phyloP scores from a whole-genome alignment of 495 filamentous ascomycete genomes.

The Aspergillus hancockii region DNA sequence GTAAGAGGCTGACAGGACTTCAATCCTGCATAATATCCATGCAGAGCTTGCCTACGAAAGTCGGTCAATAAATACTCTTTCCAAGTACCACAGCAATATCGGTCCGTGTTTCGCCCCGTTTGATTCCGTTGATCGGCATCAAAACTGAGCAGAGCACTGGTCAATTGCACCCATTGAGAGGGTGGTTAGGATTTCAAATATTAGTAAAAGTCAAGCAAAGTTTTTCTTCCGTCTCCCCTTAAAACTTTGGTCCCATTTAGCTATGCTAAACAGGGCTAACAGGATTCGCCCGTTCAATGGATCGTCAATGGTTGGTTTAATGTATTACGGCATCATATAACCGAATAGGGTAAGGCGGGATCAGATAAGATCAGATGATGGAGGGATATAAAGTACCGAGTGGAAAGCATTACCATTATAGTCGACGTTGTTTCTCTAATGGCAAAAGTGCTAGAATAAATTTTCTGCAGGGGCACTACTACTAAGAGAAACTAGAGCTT shows the following conservation, averaged over 20 bases:
- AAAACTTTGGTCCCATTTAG: background rate
- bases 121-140: conserved; percentile 13
- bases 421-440: background rate
- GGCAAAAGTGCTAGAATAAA: background rate
- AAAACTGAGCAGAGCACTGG: background rate
- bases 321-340: conserved; percentile 14
- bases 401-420: background rate
- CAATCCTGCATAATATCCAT: background rate
- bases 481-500: no score
- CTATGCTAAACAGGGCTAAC: conserved; percentile 8
- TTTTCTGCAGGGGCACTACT: no score
- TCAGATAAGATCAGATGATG: conserved; percentile 32
- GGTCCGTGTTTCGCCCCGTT: conserved; percentile 11
- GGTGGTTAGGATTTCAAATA: background rate
- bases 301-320: conserved; percentile 3
- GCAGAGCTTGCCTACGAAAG: background rate
- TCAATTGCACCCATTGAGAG: background rate
- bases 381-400: conserved; percentile 14
- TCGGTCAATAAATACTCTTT: conserved; percentile 3
- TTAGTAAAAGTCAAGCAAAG: background rate
- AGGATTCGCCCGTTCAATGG: conserved; percentile 2
- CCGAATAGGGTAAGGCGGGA: conserved; percentile 19
- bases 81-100: background rate
- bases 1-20: background rate
- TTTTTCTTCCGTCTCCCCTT: background rate